Evolutionary conservation across 164 flowering plant genomes (phyloP), one percentile per base, ranked within the genome.

Genomic region (Chimonanthus praecox): DNA sequence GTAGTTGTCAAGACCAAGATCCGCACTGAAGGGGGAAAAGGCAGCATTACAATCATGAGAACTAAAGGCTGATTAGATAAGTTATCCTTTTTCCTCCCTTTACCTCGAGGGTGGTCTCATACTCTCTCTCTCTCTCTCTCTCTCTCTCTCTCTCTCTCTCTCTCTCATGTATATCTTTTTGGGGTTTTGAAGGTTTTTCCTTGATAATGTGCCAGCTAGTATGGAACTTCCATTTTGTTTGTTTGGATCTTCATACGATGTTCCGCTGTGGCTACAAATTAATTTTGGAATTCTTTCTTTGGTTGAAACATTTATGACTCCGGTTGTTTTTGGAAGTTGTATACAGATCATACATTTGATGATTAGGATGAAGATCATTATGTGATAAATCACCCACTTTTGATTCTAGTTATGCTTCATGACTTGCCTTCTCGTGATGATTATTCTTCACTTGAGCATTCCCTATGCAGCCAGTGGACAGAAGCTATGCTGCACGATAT

Each of bases 21-120:
- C 69, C 95, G 82, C 72, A 94, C 97, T 9, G 94, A 92, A 84
- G 99, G 97, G 50, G 99, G 99, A 64, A 92, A 86, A 79, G 98
- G 98, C 8, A 94, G 99, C 87, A 94, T 92, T 72, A 94, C 97
- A 49, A 92, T 92, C 73, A 90, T 88, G 97, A 86, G 97, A 81
- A 94, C 98, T 63, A 94, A 85, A 81, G 97, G 97, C 72, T 92
- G 79, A 89, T 13, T 48, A 64, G 75, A 67, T 68, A 75, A 75
- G 64, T 74, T 64, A n/a, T 65, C 67, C 7, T 70, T 62, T 54
- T 54, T 54, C 60, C 33, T 33, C 4, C 4, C 16, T 54, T 54
- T 54, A n/a, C 70, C 13, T 47, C 64, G 8, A 9, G 18, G 43
- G 44, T 69, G 48, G 18, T 66, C 66, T 49, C 71, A 44, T 60